Conservation (phyloP, 1,139 yeast species). For the Candida sp. region DNA sequence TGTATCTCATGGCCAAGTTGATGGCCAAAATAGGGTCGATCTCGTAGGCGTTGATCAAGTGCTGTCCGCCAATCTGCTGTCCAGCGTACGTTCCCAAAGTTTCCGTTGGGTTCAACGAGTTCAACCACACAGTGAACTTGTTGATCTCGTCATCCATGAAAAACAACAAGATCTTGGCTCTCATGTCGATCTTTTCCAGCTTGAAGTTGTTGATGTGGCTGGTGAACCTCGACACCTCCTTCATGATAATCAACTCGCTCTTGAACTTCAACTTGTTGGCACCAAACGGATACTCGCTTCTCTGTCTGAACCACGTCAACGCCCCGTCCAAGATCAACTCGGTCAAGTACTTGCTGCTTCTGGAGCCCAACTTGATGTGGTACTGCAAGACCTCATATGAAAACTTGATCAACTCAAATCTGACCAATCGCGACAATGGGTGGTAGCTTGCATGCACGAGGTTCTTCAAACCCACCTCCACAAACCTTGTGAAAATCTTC, state of each 20-base stretch:
- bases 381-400: slow-evolving; percentile 67
- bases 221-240: slow-evolving; percentile 49
- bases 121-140: slow-evolving; percentile 78
- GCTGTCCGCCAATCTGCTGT: slow-evolving; percentile 34
- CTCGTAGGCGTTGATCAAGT: slow-evolving; percentile 58
- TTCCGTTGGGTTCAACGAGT: slow-evolving; percentile 60
- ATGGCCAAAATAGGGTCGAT: slow-evolving; percentile 79
- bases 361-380: slow-evolving; percentile 53
- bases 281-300: slow-evolving; percentile 81
- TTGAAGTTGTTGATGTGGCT: slow-evolving; percentile 26
- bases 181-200: slow-evolving; percentile 35
- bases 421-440: slow-evolving; percentile 74
- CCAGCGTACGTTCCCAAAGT: slow-evolving; percentile 39
- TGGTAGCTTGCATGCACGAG: slow-evolving; percentile 71
- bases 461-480: slow-evolving; percentile 60
- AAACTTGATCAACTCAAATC: slow-evolving; percentile 77
- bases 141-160: slow-evolving; percentile 81
- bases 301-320: slow-evolving; percentile 76
- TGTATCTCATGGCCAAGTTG: slow-evolving; percentile 66
- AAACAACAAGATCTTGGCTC: slow-evolving; percentile 55
- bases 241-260: slow-evolving; percentile 67
- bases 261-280: slow-evolving; percentile 74
- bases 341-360: slow-evolving; percentile 49
- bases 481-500: slow-evolving; percentile 68
- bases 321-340: slow-evolving; percentile 66